These are phyloP conservation scores for Cucurbita pepo DNA, from an alignment of 306 rosid genomes.

Conservation along the genomic window DNA sequence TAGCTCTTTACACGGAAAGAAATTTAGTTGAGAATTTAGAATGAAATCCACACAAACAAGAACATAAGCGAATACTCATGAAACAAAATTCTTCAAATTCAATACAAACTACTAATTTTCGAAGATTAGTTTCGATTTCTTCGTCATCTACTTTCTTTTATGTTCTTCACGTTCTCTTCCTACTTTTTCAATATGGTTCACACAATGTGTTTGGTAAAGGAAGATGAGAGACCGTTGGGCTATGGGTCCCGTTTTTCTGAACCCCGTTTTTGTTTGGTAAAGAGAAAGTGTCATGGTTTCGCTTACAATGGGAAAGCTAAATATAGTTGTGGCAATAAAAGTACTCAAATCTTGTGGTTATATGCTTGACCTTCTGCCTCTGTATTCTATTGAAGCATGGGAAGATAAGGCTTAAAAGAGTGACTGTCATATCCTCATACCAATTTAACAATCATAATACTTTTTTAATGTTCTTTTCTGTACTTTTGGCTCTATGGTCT, in stretches of 20 bases:
- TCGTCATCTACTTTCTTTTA: not conserved
- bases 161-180: not conserved
- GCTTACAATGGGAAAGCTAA: not conserved
- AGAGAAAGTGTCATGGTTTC: constrained; percentile 1
- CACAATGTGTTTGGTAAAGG: not conserved
- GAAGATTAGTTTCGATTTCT: not conserved
- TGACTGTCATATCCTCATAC: not conserved
- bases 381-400: not conserved
- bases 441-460: not conserved
- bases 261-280: constrained; percentile 1
- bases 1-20: not conserved
- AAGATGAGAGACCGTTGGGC: not conserved
- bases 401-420: not conserved
- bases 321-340: not conserved
- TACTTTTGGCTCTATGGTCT: not conserved
- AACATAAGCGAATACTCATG: not conserved
- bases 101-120: not conserved
- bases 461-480: not conserved
- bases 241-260: not conserved
- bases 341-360: not conserved
- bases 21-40: not conserved
- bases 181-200: not conserved
- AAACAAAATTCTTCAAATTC: not conserved
- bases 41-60: not conserved
- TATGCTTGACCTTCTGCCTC: not conserved